phyloP scores from a whole-genome alignment of 2,329 filamentous ascomycete genomes.

The Aspergillus persii region DNA sequence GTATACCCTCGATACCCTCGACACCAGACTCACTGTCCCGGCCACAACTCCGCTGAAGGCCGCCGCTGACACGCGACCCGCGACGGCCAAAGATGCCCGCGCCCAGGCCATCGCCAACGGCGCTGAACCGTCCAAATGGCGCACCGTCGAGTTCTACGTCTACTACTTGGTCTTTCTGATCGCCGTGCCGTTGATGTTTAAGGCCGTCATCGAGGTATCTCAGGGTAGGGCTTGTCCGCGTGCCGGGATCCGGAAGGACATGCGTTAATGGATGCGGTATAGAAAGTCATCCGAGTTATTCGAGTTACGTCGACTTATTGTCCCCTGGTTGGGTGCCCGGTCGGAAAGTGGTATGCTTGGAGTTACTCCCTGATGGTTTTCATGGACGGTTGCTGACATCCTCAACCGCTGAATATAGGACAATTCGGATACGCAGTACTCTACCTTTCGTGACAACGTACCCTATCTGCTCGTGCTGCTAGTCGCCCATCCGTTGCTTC shows the following conservation, averaged over 20 bases:
- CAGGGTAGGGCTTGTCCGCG: conserved; percentile 54
- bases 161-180: conserved; percentile 70
- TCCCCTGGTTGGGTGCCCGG: conserved; percentile 88
- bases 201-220: conserved; percentile 81
- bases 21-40: conserved; percentile 70
- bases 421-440: conserved; percentile 85
- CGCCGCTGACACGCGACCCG: conserved; percentile 51
- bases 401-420: conserved; percentile 56
- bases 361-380: background rate
- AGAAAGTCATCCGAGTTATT: conserved; percentile 81
- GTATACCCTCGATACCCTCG: conserved; percentile 66
- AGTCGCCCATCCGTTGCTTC: conserved; percentile 73
- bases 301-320: conserved; percentile 68
- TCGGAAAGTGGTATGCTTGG: conserved; percentile 70
- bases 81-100: conserved; percentile 36
- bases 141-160: conserved; percentile 77
- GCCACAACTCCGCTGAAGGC: conserved; percentile 66
- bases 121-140: conserved; percentile 71
- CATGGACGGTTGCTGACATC: background rate
- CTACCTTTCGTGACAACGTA: conserved; percentile 78
- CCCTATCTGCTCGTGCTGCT: conserved; percentile 75
- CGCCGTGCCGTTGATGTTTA: conserved; percentile 83
- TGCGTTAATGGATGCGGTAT: conserved; percentile 12
- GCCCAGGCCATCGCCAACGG: conserved; percentile 44
- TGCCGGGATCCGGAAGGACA: conserved; percentile 1